A percentile compares a stretch with the other conserved stretches of the same genome.
These are phyloP conservation scores for Boletus sp. DNA, from an alignment of 768 basidiomycete genomes.

Conservation along the genomic window DNA sequence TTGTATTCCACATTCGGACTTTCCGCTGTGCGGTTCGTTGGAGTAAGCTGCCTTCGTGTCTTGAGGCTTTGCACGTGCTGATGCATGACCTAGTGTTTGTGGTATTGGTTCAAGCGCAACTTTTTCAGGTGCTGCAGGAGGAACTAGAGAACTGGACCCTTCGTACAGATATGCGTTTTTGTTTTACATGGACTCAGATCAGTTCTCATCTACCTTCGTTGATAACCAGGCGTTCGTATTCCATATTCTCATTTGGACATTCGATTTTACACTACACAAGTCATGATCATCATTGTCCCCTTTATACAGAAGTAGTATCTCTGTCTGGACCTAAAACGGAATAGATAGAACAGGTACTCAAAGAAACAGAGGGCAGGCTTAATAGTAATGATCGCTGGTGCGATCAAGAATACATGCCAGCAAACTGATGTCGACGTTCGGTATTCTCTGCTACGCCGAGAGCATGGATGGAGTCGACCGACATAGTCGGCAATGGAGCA, in stretches of 20 bases:
- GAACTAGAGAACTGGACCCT: constrained; percentile 42
- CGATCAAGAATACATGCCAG: constrained; percentile 59
- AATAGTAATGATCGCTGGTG: constrained; percentile 3
- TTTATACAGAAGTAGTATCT: constrained; percentile 18
- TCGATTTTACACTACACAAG: constrained; percentile 25
- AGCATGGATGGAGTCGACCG: constrained; percentile 12
- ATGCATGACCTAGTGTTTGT: constrained; percentile 58
- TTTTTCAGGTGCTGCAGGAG: constrained; percentile 79
- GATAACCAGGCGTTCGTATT: constrained; percentile 19
- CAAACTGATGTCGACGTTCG: constrained; percentile 37
- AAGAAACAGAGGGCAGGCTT: constrained; percentile 15
- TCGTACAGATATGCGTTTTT: constrained; percentile 15
- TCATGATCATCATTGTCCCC: constrained; percentile 13
- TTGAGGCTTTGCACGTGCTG: not conserved
- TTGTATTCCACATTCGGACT: constrained; percentile 78
- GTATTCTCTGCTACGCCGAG: constrained; percentile 16
- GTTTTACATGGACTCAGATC: constrained; percentile 25
- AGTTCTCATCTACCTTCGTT: constrained; percentile 35
- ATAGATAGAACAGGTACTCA: constrained; percentile 27
- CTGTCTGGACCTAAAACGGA: constrained; percentile 22
- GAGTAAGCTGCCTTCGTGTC: constrained; percentile 48
- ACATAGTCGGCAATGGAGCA: constrained; percentile 18
- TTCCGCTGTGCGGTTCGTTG: constrained; percentile 68
- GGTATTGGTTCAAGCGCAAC: constrained; percentile 80
- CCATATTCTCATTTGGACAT: constrained; percentile 19